These are phyloP conservation scores for Typha latifolia DNA, from an alignment of 176 grass and related monocot species.

Conservation along the genomic window DNA sequence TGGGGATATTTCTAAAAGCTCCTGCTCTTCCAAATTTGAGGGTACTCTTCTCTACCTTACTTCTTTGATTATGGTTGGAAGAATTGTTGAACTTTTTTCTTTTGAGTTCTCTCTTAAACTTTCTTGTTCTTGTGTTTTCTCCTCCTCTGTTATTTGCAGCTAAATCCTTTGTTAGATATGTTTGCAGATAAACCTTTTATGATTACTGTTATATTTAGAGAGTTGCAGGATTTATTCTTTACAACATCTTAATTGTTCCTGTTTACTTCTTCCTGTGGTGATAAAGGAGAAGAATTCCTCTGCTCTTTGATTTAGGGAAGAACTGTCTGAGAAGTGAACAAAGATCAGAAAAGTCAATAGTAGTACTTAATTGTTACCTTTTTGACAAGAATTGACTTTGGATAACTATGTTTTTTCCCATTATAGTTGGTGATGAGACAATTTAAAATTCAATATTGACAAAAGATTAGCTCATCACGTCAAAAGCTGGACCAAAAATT, in stretches of 20 bases:
- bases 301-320: no score
- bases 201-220: background rate
- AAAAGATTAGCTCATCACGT: background rate
- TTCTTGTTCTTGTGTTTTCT: background rate
- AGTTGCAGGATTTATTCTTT: no score
- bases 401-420: no score
- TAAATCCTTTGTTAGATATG: background rate
- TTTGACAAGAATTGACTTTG: no score
- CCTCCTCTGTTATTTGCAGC: background rate
- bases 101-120: background rate
- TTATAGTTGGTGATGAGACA: background rate
- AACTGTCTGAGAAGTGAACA: no score
- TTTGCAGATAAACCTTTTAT: background rate
- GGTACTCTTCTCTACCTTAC: slow-evolving; percentile 4
- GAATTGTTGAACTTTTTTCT: background rate
- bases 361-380: no score
- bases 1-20: background rate
- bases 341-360: no score
- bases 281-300: no score
- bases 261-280: no score
- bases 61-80: background rate
- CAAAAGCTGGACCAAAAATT: background rate
- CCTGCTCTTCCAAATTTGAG: slow-evolving; percentile 7
- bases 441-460: background rate
- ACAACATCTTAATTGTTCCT: no score